Conservation (phyloP, 257 asterid genomes). For the Perilla frutescens region DNA sequence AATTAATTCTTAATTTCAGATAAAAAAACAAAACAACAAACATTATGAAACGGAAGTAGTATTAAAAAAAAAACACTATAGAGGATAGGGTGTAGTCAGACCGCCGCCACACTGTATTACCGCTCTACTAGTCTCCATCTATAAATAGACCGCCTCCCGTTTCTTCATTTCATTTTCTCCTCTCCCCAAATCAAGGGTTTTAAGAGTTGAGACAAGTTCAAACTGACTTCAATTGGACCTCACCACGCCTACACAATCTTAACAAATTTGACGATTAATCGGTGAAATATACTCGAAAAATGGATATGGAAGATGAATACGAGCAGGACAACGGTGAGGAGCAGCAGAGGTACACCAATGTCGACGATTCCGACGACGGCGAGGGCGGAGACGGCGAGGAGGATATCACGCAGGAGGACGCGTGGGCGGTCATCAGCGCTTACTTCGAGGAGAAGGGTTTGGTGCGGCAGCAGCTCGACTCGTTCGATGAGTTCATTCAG, state of each 20-base stretch:
- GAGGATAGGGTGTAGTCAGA: not conserved
- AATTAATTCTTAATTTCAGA: no score
- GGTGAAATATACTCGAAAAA: slow-evolving; percentile 7
- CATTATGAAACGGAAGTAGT: no score
- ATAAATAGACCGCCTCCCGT: slow-evolving; percentile 20
- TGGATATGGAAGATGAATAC: slow-evolving; percentile 74
- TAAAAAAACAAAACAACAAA: no score
- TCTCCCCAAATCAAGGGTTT: slow-evolving; percentile 29
- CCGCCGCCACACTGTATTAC: slow-evolving; percentile 28
- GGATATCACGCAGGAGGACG: slow-evolving; percentile 95
- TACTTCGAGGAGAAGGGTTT: slow-evolving; percentile 95
- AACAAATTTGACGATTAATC: not conserved
- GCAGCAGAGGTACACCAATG: slow-evolving; percentile 52
- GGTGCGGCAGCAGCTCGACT: slow-evolving; percentile 94
- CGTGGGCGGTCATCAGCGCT: slow-evolving; percentile 98
- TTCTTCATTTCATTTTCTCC: not conserved
- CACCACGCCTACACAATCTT: not conserved
- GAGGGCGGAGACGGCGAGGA: slow-evolving; percentile 52
- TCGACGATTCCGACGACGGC: slow-evolving; percentile 50
- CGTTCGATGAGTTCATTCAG: slow-evolving; percentile 95
- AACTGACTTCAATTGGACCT: slow-evolving; percentile 32
- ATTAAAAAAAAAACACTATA: no score
- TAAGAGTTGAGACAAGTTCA: not conserved
- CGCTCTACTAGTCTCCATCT: not conserved
- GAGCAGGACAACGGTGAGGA: slow-evolving; percentile 38